Base-by-base conservation (phyloP, 2,329 filamentous ascomycete species). In the Trematosphaeria pertusa region DNA sequence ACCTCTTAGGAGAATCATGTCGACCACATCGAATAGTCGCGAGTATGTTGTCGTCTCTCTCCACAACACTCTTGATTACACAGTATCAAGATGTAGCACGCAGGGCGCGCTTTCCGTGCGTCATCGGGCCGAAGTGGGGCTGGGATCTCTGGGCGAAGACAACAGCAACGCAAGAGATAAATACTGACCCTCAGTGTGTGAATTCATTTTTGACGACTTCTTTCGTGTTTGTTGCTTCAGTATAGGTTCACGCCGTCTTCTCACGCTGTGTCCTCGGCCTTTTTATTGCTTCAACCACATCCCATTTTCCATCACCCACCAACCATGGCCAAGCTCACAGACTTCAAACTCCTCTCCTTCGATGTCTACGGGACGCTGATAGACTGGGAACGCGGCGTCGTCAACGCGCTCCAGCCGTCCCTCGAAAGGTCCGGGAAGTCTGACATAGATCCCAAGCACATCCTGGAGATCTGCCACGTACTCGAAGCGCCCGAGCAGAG, bases 311-410 rank as follows among this genome's bases (percentile, higher is more conserved):
- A n/a, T n/a, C n/a, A 11, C 14, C 18, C 22, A 43, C 4, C 32
- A 38, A 45, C 8, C 31, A 70, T 70, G 65, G 58, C 65, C 15
- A 68, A 64, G 26, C 64, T 73, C 21, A 70, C 63, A 21, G 62
- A 73, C 42, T 80, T 77, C 65, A 72, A 71, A 18, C 71, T 82
- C 48, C 81, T 90, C 38, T 85, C 84, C 61, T 91, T 92, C 72
- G 88, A 93, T 72, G 85, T 88, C 75, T 92, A 89, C 69, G 88
- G 88, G 68, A 93, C 89, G 0, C 79, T 92, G 3, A 83, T 92
- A 50, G 87, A 92, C 75, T 91, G 87, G 87, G 86, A 91, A 67
- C 67, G 74, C n/a, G 87, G 87, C 48, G 80, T 90, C 46, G 70
- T 80, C 40, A 55, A 70, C 2, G 77, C 80, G 3, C 76, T 91